Base-by-base conservation (phyloP, 805 yeast species). In the Yarrowia yakushimensis region DNA sequence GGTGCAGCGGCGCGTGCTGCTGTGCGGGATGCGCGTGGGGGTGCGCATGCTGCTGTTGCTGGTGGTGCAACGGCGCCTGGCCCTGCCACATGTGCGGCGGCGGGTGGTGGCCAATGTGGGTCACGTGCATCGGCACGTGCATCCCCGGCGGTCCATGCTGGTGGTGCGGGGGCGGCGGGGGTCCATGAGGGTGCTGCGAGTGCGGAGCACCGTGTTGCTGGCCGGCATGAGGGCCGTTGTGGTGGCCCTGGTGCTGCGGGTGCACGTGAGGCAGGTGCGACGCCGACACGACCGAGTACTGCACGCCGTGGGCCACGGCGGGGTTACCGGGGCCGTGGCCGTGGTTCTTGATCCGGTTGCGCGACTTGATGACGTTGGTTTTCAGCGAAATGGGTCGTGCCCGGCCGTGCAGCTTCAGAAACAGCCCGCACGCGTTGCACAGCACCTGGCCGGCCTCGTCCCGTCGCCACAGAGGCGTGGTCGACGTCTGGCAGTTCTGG, bases 401-500 rank as follows among this genome's bases (percentile, higher is more conserved):
- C 61, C 96, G 82, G 23, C 97, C 97, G 71, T 92, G 98, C 42
- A 92, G 80, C 75, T 92, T 92, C 64, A 91, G 76, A 70, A 90
- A 90, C 55, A 90, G 78, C 0, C 97, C 97, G 77, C 97, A 90
- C 10, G 98, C 98, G 76, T 92, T 92, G 74, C 98, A 92, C 52
- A 92, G 79, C 33, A 92, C 96, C 69, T 86, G 87, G 15, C 96
- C 96, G 11, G 88, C 83, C 70, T 91, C 97, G 74, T 92, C 97
- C 66, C 97, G 80, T 74, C 97, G 82, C 97, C 97, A 92, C 28
- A 92, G 77, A 0, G 98, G 97, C 1, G 98, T 92, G 1, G 94
- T 92, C 64, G 90, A 88, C 1, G 98, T 92, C 69, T 86, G 82
- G 76, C 98, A 92, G 74, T 92, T 92, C 68, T 87, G 89, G 73